Percentiles rank a stretch among this genome's conserved stretches.
Conservation (phyloP, 139 green algal species). For the Chlamydomonas sp. region DNA sequence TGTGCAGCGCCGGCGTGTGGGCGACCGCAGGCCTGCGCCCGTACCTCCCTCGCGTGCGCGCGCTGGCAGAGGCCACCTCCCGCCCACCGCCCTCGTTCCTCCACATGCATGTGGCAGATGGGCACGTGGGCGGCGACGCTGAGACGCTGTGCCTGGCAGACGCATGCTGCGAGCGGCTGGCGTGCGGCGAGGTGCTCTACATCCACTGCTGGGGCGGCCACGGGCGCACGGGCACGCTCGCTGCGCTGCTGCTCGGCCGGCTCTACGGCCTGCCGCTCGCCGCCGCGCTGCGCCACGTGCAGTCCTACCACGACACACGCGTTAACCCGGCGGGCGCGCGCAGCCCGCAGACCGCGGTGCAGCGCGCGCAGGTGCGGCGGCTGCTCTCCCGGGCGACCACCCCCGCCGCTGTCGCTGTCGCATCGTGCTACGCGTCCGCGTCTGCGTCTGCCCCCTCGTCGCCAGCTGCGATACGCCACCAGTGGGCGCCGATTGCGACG, state of each 20-base stretch:
- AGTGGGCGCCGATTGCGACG: too few relatives aligned
- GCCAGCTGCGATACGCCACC: too few relatives aligned
- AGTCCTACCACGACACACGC: conserved; percentile 65
- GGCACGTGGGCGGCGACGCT: conserved; percentile 31
- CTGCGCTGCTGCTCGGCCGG: conserved; percentile 59
- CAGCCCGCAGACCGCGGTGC: conserved; percentile 62
- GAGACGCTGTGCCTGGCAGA: conserved; percentile 46
- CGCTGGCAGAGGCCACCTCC: too few relatives aligned
- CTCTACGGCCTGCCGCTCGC: conserved; percentile 58
- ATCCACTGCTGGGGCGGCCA: conserved; percentile 77
- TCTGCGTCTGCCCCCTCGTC: too few relatives aligned
- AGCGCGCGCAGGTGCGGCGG: conserved; percentile 66
- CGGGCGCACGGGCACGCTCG: conserved; percentile 43
- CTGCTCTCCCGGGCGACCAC: too few relatives aligned
- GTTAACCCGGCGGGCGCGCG: conserved; percentile 62
- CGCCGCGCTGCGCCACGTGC: conserved; percentile 55
- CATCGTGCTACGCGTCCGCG: too few relatives aligned
- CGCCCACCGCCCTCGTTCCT: too few relatives aligned
- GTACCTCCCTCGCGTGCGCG: too few relatives aligned
- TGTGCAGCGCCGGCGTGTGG: too few relatives aligned
- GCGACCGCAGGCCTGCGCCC: too few relatives aligned
- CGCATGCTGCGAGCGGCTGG: conserved; percentile 62
- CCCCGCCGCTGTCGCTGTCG: too few relatives aligned
- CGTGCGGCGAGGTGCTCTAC: conserved; percentile 59
- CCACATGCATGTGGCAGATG: conserved; percentile 69